Conservation (phyloP, 2,329 filamentous ascomycete genomes). For the Xenosphaeropsis pyriputrescens region DNA sequence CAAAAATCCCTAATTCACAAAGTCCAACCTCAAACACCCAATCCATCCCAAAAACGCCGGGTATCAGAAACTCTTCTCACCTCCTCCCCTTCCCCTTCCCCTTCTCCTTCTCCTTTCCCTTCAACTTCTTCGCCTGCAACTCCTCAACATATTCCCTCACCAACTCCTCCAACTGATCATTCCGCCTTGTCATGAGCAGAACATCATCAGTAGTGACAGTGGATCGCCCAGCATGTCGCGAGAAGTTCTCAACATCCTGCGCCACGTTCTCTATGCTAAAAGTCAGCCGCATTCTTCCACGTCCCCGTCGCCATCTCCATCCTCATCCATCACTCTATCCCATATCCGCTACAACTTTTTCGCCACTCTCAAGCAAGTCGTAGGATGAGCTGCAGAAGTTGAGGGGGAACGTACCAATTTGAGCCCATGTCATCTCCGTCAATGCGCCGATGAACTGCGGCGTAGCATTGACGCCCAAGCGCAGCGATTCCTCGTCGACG, state of each 20-base stretch:
- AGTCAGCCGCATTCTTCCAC: too few species aligned
- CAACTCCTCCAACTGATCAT: conserved; percentile 68
- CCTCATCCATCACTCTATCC: too few species aligned
- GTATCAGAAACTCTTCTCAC: neutral
- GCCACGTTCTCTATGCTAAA: conserved; percentile 33
- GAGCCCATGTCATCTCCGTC: conserved; percentile 77
- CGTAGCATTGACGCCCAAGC: conserved; percentile 68
- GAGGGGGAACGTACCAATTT: conserved; percentile 48
- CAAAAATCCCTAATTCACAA: too few species aligned
- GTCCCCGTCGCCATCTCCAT: too few species aligned
- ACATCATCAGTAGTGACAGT: conserved; percentile 80
- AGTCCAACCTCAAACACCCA: too few species aligned
- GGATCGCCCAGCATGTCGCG: conserved; percentile 65
- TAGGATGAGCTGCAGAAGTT: too few species aligned
- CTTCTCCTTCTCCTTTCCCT: conserved; percentile 2
- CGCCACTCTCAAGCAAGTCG: too few species aligned
- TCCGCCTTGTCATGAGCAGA: conserved; percentile 71
- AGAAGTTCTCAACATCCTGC: conserved; percentile 49
- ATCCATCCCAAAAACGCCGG: too few species aligned
- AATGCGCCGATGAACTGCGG: conserved; percentile 79
- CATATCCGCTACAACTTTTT: too few species aligned
- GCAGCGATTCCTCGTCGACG: conserved; percentile 69
- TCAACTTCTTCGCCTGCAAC: conserved; percentile 29
- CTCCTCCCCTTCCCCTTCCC: neutral
- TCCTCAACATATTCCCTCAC: conserved; percentile 55